A percentile compares a stretch with the other conserved stretches of the same genome.
Evolutionary conservation across 2,329 filamentous ascomycete species (phyloP).

Genomic region (Thielaviopsis musarum): DNA sequence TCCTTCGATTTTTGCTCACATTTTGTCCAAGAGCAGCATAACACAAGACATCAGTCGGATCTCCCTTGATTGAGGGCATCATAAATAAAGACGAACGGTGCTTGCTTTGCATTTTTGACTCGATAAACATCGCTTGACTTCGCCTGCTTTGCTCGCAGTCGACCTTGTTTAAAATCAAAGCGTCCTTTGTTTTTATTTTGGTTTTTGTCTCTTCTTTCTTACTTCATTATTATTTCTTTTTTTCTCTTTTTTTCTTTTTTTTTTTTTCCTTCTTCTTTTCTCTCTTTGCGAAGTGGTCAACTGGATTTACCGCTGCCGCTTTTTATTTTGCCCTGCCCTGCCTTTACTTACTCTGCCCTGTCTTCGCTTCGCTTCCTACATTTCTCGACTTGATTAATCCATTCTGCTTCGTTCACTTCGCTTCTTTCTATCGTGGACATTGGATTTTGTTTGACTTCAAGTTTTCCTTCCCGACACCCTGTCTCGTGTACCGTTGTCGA

Average conservation of each 20-base stretch:
- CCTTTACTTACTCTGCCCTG: slow-evolving; percentile 10
- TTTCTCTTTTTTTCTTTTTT: slow-evolving; percentile 15
- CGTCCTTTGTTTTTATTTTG: not conserved
- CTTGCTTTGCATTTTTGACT: not conserved
- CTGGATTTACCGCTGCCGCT: slow-evolving; percentile 10
- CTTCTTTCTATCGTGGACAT: not conserved
- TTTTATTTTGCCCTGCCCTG: slow-evolving; percentile 12
- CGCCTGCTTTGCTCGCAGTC: not conserved
- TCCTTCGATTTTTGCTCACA: not conserved
- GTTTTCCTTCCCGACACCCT: not conserved
- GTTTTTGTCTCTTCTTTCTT: not conserved
- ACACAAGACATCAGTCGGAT: not conserved
- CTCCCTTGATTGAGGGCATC: not conserved
- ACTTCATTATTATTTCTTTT: slow-evolving; percentile 12
- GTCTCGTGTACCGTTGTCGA: not conserved
- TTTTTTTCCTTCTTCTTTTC: slow-evolving; percentile 14
- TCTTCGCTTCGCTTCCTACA: slow-evolving; percentile 4
- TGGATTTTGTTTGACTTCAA: not conserved
- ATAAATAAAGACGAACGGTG: not conserved
- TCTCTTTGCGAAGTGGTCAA: slow-evolving; percentile 7
- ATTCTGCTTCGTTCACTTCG: not conserved
- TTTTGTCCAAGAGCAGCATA: not conserved
- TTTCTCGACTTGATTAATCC: not conserved
- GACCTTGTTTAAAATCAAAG: not conserved
- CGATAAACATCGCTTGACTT: not conserved